A percentile compares a stretch with the other conserved stretches of the same genome.
phyloP scores from a whole-genome alignment of 2,329 filamentous ascomycete species.

The Cladosporium austrohemisphaericum region DNA sequence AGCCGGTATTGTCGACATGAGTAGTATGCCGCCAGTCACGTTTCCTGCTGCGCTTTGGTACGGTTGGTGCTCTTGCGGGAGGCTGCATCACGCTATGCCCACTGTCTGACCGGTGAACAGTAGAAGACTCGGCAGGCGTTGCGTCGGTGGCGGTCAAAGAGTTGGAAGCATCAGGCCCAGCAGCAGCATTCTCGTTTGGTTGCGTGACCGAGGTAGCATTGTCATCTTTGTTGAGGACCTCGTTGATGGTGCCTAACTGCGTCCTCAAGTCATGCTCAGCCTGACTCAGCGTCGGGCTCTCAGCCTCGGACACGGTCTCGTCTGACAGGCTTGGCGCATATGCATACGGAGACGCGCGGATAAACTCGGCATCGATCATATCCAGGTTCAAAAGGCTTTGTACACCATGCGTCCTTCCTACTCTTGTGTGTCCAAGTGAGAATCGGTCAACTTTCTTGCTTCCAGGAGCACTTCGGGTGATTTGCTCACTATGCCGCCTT shows the following conservation, averaged over 20 bases:
- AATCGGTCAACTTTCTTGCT: background rate
- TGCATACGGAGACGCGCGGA: slow-evolving; percentile 15
- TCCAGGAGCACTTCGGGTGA: slow-evolving; percentile 1
- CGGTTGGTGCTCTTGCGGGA: slow-evolving; percentile 31
- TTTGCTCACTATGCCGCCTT: background rate
- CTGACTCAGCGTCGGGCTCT: slow-evolving; percentile 47
- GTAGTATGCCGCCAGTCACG: slow-evolving; percentile 30
- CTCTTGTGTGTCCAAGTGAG: background rate
- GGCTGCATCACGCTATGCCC: slow-evolving; percentile 31
- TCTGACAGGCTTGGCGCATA: slow-evolving; percentile 16
- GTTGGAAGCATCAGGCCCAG: background rate
- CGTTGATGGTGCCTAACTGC: slow-evolving; percentile 23
- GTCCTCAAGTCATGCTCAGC: slow-evolving; percentile 38
- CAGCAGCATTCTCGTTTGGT: background rate
- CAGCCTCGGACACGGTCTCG: slow-evolving; percentile 17
- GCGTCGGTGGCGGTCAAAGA: background rate
- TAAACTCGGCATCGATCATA: slow-evolving; percentile 17
- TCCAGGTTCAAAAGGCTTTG: slow-evolving; percentile 11
- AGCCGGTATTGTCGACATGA: background rate
- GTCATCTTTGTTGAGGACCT: slow-evolving; percentile 5
- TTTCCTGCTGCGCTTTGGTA: slow-evolving; percentile 43
- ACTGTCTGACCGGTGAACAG: slow-evolving; percentile 19
- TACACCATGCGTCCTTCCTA: background rate
- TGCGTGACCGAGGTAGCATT: background rate
- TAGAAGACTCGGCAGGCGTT: background rate